phyloP scores from a whole-genome alignment of 257 asterid genomes.

The Schizonepeta tenuifolia region DNA sequence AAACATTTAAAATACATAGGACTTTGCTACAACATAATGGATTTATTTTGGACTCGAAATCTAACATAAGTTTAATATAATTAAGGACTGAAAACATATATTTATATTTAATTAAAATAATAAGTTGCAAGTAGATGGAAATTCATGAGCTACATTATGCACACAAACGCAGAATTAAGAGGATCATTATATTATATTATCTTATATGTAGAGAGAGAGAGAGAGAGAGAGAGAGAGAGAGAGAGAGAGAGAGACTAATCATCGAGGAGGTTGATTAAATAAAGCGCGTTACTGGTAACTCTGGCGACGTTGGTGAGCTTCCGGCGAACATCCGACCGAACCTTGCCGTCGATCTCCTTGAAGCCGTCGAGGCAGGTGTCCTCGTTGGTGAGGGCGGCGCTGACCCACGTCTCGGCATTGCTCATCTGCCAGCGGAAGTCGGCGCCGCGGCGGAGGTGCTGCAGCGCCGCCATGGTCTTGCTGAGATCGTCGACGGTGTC shows the following conservation, averaged over 20 bases:
- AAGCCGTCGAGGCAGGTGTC: conserved; percentile 93
- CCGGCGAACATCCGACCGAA: conserved; percentile 63
- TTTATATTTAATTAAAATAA: background rate
- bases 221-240: background rate
- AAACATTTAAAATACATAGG: no score
- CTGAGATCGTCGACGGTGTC: conserved; percentile 75
- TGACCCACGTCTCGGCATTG: conserved; percentile 91
- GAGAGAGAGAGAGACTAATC: conserved; percentile 7
- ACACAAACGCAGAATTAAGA: conserved; percentile 11
- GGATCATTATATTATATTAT: background rate
- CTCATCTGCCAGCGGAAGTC: conserved; percentile 91
- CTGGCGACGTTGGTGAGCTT: conserved; percentile 66
- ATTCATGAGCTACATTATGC: conserved; percentile 25
- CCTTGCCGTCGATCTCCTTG: conserved; percentile 56
- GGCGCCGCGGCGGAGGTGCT: conserved; percentile 57
- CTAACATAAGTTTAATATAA: no score
- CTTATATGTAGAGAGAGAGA: background rate
- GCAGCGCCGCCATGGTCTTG: conserved; percentile 61
- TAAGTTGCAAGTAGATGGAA: background rate
- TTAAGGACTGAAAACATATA: background rate
- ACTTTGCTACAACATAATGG: no score
- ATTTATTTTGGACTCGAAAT: no score
- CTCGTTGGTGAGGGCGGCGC: conserved; percentile 90
- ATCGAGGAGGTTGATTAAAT: conserved; percentile 68
- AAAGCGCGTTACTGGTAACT: conserved; percentile 91